These are phyloP conservation scores for Phialocephala sp. DNA, from an alignment of 2,329 filamentous ascomycete genomes.

Conservation along the genomic window DNA sequence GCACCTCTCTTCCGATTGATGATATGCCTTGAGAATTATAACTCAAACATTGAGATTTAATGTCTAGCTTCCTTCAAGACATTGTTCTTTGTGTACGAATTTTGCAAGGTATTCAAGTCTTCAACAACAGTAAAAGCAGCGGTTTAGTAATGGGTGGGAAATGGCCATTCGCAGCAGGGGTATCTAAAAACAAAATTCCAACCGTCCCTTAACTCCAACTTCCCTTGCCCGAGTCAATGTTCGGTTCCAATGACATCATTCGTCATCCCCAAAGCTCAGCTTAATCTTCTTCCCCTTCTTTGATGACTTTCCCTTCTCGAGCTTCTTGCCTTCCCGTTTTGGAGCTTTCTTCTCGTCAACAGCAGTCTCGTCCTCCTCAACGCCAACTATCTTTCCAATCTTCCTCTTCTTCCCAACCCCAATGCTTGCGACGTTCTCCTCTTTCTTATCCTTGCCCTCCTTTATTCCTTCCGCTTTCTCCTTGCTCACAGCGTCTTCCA, in stretches of 20 bases:
- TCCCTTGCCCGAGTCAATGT: background rate
- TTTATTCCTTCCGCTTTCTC: constrained; percentile 16
- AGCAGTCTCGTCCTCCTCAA: constrained; percentile 31
- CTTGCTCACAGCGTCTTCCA: background rate
- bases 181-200: constrained; percentile 24
- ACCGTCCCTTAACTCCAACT: constrained; percentile 14
- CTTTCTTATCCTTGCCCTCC: background rate
- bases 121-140: background rate
- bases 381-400: constrained; percentile 55
- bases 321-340: constrained; percentile 33
- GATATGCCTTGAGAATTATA: too few species aligned
- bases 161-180: constrained; percentile 8
- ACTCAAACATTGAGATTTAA: too few species aligned
- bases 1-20: too few species aligned
- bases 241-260: constrained; percentile 39
- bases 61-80: background rate
- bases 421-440: constrained; percentile 47
- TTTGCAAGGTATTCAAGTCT: background rate
- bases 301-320: constrained; percentile 35
- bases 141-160: background rate
- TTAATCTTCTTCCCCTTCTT: constrained; percentile 65
- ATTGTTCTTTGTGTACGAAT: background rate
- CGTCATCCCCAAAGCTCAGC: constrained; percentile 69
- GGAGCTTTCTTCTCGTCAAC: constrained; percentile 9
- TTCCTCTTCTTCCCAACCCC: constrained; percentile 61